Evolutionary conservation across 768 basidiomycete species (phyloP).

Genomic region (Boletus bicolor): DNA sequence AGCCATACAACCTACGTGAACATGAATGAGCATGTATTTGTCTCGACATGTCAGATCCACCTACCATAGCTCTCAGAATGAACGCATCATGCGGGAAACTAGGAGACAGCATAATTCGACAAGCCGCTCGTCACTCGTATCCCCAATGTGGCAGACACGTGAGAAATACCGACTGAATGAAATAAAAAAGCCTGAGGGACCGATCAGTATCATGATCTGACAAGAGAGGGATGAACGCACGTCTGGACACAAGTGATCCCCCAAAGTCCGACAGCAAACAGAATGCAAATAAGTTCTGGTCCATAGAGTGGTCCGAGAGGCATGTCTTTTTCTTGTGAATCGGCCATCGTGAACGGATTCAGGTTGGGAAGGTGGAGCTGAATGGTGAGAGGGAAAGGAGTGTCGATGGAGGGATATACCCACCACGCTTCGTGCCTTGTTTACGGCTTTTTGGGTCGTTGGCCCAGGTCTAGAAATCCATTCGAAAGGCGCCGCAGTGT

Average conservation of each 20-base stretch:
- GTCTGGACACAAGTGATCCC: slow-evolving; percentile 23
- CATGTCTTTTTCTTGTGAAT: background rate
- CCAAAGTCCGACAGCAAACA: slow-evolving; percentile 23
- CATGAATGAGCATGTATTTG: background rate
- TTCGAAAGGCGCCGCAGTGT: background rate
- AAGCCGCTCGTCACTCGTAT: background rate
- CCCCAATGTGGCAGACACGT: background rate
- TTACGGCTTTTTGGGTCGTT: background rate
- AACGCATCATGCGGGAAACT: slow-evolving; percentile 9
- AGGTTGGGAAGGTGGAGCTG: background rate
- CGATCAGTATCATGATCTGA: background rate
- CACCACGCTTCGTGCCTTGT: background rate
- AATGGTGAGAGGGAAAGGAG: background rate
- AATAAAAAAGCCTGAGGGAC: slow-evolving; percentile 14
- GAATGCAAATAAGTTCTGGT: slow-evolving; percentile 13
- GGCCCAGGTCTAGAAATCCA: background rate
- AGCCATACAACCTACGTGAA: slow-evolving; percentile 15
- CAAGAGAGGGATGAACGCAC: slow-evolving; percentile 4
- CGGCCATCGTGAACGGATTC: background rate
- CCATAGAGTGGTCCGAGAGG: slow-evolving; percentile 7
- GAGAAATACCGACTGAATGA: slow-evolving; percentile 14
- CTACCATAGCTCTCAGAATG: slow-evolving; percentile 11
- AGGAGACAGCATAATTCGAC: background rate
- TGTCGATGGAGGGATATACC: background rate
- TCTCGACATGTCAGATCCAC: background rate